A percentile compares a stretch with the other conserved stretches of the same genome.
Conservation (phyloP, 495 filamentous ascomycete genomes). For the Chaetomium tenue region DNA sequence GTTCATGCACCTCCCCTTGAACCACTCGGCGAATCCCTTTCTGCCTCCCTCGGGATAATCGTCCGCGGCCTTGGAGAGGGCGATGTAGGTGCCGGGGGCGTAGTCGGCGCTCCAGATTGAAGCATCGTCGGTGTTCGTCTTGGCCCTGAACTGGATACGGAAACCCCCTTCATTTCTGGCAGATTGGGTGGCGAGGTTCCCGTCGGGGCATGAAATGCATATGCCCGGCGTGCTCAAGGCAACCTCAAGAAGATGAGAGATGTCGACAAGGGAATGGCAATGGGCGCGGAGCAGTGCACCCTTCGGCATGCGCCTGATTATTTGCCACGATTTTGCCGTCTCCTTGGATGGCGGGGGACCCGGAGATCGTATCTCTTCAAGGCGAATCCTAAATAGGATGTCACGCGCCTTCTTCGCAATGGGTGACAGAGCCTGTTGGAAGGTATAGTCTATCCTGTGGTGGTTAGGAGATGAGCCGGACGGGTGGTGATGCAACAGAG, state of each 20-base stretch:
- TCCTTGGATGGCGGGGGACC: slow-evolving; percentile 79
- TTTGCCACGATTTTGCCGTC: slow-evolving; percentile 77
- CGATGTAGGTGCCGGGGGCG: slow-evolving; percentile 51
- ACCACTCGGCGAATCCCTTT: slow-evolving; percentile 71
- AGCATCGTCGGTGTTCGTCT: slow-evolving; percentile 4
- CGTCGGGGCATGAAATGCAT: slow-evolving; percentile 56
- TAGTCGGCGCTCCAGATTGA: slow-evolving; percentile 47
- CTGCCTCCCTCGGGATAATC: slow-evolving; percentile 69
- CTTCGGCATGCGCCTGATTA: slow-evolving; percentile 84
- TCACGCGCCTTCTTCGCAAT: slow-evolving; percentile 66
- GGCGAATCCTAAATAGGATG: slow-evolving; percentile 76
- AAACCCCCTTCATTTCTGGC: slow-evolving; percentile 50
- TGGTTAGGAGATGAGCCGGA: neutral
- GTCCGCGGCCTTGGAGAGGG: slow-evolving; percentile 63
- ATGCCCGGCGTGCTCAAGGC: slow-evolving; percentile 73
- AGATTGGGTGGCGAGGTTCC: slow-evolving; percentile 48
- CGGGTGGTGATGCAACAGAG: neutral
- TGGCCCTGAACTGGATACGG: slow-evolving; percentile 53
- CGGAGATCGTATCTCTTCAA: slow-evolving; percentile 58
- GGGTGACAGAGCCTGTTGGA: slow-evolving; percentile 26
- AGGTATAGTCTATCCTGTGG: slow-evolving; percentile 56
- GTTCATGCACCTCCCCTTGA: slow-evolving; percentile 70
- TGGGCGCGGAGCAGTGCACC: slow-evolving; percentile 87
- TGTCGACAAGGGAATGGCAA: slow-evolving; percentile 84
- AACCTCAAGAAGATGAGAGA: slow-evolving; percentile 70